These are phyloP conservation scores for Chlorella sp. DNA, from an alignment of 139 green algal species.

Conservation along the genomic window DNA sequence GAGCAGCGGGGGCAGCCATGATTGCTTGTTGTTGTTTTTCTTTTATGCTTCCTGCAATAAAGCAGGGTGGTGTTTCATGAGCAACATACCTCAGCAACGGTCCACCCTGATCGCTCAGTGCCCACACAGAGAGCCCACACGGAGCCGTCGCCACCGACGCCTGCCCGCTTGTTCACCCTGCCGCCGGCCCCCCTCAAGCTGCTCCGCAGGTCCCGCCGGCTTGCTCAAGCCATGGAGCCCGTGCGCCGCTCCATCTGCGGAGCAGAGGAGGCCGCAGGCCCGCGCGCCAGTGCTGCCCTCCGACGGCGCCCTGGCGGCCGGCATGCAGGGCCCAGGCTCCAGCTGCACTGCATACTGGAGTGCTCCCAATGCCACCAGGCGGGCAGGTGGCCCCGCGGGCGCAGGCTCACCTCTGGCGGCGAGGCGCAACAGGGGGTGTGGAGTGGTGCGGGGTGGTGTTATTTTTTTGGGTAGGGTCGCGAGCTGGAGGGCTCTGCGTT, in stretches of 20 bases:
- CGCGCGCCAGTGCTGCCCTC: no score
- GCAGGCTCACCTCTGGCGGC: slow-evolving; percentile 2
- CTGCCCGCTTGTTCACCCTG: not conserved
- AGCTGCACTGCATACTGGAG: not conserved
- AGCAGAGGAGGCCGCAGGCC: not conserved
- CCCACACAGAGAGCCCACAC: not conserved
- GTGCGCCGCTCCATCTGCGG: not conserved
- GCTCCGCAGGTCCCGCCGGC: no score
- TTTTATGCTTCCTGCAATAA: not conserved
- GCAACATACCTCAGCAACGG: not conserved
- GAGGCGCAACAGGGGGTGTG: not conserved
- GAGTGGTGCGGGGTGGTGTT: not conserved
- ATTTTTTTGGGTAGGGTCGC: not conserved
- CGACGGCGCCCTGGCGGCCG: not conserved
- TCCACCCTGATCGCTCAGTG: not conserved
- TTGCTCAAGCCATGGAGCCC: not conserved
- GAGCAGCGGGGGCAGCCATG: slow-evolving; percentile 32
- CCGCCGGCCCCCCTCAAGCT: not conserved
- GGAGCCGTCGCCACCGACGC: not conserved
- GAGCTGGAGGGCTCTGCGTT: not conserved
- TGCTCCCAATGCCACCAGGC: not conserved
- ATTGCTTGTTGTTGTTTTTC: not conserved
- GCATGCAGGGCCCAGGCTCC: not conserved
- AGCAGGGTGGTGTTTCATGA: not conserved
- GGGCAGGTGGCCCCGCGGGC: not conserved